Percentiles rank a stretch among this genome's conserved stretches.
Conservation (phyloP, 805 yeast species). For the Kazachstania taianensis region DNA sequence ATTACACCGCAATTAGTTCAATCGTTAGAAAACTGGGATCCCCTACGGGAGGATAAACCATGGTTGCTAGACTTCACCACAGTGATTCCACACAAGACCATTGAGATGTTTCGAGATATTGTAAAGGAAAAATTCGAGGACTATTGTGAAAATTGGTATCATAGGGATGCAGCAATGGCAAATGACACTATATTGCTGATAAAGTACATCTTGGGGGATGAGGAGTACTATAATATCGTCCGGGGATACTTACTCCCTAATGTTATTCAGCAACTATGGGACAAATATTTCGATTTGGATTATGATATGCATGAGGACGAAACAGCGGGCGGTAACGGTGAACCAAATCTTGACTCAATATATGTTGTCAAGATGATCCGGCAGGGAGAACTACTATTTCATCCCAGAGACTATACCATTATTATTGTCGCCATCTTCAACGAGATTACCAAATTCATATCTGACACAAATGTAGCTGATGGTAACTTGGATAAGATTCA, state of each 20-base stretch:
- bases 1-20: conserved; percentile 32
- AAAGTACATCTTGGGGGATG: conserved; percentile 8
- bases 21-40: conserved; percentile 32
- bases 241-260: conserved; percentile 8
- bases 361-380: conserved; percentile 10
- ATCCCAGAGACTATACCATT: conserved; percentile 5
- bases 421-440: conserved; percentile 14
- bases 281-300: conserved; percentile 18
- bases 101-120: conserved; percentile 3
- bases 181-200: conserved; percentile 6
- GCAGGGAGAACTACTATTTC: conserved; percentile 9
- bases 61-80: conserved; percentile 15
- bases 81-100: conserved; percentile 3
- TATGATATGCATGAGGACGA: conserved; percentile 14
- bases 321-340: not conserved
- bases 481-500: conserved; percentile 8
- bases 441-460: conserved; percentile 16
- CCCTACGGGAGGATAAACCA: not conserved
- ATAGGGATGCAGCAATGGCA: not conserved
- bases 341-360: conserved; percentile 11
- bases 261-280: conserved; percentile 18
- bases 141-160: conserved; percentile 13
- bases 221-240: conserved; percentile 7
- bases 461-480: conserved; percentile 12
- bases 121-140: conserved; percentile 7